phyloP scores from a whole-genome alignment of 805 yeast species.

The Lachancea thermotolerans region DNA sequence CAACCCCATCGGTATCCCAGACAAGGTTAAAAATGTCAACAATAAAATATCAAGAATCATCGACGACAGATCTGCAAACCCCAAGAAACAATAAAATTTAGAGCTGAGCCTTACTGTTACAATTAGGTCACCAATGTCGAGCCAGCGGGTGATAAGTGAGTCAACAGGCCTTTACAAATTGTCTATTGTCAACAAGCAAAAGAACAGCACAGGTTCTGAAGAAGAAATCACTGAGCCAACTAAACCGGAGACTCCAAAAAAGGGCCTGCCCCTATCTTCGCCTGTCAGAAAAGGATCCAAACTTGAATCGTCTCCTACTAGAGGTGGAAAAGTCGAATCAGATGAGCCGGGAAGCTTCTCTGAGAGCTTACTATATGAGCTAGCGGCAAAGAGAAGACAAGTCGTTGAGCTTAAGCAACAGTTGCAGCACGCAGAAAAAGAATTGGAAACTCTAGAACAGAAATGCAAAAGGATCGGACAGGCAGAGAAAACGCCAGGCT shows the following conservation, averaged over 20 bases:
- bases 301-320: background rate
- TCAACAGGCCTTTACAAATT: conserved; percentile 39
- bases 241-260: conserved; percentile 1
- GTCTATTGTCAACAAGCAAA: conserved; percentile 18
- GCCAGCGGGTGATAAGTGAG: conserved; percentile 41
- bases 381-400: conserved; percentile 49
- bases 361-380: conserved; percentile 27
- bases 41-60: background rate
- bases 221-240: background rate
- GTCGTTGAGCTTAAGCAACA: conserved; percentile 43
- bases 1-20: background rate
- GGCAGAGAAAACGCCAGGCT: background rate
- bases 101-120: background rate
- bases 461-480: conserved; percentile 4
- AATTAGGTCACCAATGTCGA: conserved; percentile 9
- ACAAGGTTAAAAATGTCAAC: background rate
- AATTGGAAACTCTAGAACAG: conserved; percentile 34
- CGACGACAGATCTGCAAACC: no score
- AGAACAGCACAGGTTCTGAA: background rate
- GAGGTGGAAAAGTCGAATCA: background rate
- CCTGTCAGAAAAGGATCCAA: conserved; percentile 1
- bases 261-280: conserved; percentile 4
- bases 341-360: background rate
- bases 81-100: no score
- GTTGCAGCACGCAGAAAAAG: conserved; percentile 19